Conservation (phyloP, 805 yeast genomes). For the Candida sanyiensis region DNA sequence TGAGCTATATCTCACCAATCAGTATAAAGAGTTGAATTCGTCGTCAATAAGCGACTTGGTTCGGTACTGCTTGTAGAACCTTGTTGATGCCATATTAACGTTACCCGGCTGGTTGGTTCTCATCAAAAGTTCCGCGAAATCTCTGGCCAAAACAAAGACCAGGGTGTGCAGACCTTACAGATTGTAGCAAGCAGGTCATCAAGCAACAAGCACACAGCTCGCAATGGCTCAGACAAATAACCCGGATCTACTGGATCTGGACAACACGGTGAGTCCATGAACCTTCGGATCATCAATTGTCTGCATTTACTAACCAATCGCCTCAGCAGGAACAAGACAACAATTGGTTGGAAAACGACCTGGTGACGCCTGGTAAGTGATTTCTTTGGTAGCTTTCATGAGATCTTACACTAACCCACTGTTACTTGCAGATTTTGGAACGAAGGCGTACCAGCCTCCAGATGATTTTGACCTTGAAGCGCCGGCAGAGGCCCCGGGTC, state of each 20-base stretch:
- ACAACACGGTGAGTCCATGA: constrained; percentile 3
- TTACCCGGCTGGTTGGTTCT: no score
- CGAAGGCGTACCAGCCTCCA: constrained; percentile 31
- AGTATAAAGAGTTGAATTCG: no score
- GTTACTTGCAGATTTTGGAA: constrained; percentile 16
- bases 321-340: constrained; percentile 5
- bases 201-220: neutral
- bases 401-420: constrained; percentile 3
- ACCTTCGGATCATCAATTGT: neutral
- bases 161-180: no score
- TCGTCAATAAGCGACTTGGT: no score
- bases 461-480: constrained; percentile 23
- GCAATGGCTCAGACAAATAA: constrained; percentile 4
- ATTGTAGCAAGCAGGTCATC: no score
- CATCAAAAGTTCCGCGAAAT: constrained; percentile 1
- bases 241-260: constrained; percentile 12
- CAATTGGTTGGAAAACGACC: constrained; percentile 24
- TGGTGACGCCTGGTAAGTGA: constrained; percentile 15
- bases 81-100: no score
- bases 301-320: neutral
- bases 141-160: neutral
- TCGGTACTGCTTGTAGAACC: no score
- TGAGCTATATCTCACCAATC: no score
- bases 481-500: neutral
- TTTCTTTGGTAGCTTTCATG: neutral